Evolutionary conservation across 331 rosid genomes (phyloP), one percentile per base, ranked within the genome.

Genomic region (Arachis monticola): DNA sequence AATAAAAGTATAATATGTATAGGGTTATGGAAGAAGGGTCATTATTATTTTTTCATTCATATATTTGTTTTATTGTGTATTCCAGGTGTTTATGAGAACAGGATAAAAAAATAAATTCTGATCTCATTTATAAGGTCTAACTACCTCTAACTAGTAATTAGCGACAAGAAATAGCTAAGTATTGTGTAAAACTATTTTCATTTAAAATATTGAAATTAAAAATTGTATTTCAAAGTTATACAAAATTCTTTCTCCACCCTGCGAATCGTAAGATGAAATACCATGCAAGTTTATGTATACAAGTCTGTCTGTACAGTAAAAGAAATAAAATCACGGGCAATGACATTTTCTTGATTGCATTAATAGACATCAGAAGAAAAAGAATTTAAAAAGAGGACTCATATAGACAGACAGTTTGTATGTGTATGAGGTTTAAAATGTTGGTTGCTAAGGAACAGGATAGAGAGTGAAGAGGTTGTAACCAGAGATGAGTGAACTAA

Each of bases 401-500:
- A 13, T 69, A 72, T 44, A 10, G 10, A 69, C 56, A 40, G 69
- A 69, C 7, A 67, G 32, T 10, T 30, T 44, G 48, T 44, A 44
- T 14, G 44, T 73, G 44, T 73, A 70, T 38, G 7, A 59, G 72
- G 77, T 76, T 80, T 73, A 83, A 5, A 70, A 65, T n/a, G 59
- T n/a, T 53, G 59, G 41, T 78, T 77, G 62, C 76, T 81, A 41
- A 22, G 81, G 40, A 35, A 35, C 40, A 35, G 40, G 72, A 77
- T 76, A 82, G 76, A 82, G 22, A 87, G 57, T 79, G 81, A 88
- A 89, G 7, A 92, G 91, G 79, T 75, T 81, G 85, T 88, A 90
- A 56, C 96, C 93, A 3, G 99, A 95, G 71, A 95, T 75, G n/a
- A 95, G 84, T 7, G 99, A 90, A 80, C 97, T 92, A 52, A 92